phyloP scores from a whole-genome alignment of 1,139 yeast species.

The Kurtzmaniella quercitrusa region DNA sequence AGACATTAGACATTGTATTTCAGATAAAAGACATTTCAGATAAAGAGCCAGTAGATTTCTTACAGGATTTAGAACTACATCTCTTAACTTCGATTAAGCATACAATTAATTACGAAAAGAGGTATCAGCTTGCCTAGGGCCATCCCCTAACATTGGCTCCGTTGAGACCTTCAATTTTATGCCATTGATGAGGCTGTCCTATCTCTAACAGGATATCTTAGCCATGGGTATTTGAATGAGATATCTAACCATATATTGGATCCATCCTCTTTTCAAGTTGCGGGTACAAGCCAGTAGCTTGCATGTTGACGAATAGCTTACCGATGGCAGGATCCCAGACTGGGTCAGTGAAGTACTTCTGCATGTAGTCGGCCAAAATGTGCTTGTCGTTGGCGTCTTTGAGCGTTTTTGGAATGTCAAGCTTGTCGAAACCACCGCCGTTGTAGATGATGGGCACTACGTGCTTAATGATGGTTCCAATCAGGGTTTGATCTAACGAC shows the following conservation, averaged over 20 bases:
- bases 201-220: background rate
- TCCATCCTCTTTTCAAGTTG: background rate
- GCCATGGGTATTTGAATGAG: background rate
- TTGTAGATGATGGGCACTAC: slow-evolving; percentile 26
- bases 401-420: slow-evolving; percentile 22
- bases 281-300: slow-evolving; percentile 20
- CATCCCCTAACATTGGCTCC: background rate
- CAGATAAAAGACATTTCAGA: no score
- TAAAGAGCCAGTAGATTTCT: no score
- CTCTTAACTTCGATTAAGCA: background rate
- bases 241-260: background rate
- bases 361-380: slow-evolving; percentile 20
- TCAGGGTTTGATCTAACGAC: slow-evolving; percentile 21
- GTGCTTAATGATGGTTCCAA: slow-evolving; percentile 19
- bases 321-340: slow-evolving; percentile 32
- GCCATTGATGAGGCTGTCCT: background rate
- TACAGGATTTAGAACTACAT: no score
- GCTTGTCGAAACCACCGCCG: slow-evolving; percentile 28
- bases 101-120: background rate
- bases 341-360: slow-evolving; percentile 25
- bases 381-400: slow-evolving; percentile 21
- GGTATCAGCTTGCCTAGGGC: background rate
- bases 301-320: slow-evolving; percentile 28
- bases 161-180: background rate
- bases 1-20: background rate